These are phyloP conservation scores for Ricinus communis DNA, from an alignment of 345 rosid genomes.

Conservation along the genomic window DNA sequence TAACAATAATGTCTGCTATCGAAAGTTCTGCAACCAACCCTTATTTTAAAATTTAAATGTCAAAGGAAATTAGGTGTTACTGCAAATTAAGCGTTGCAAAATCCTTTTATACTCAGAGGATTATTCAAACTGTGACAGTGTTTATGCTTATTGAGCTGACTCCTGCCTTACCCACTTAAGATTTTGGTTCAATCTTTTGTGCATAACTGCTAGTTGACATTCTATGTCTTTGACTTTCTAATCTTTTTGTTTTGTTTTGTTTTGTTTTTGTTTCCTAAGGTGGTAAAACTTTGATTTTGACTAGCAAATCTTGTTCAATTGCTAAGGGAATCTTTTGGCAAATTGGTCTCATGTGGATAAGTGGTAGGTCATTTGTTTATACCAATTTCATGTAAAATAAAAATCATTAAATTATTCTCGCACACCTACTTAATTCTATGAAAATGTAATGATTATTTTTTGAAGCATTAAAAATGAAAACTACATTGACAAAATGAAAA, in stretches of 20 bases:
- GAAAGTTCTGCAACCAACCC: constrained; percentile 6
- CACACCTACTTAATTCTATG: too few relatives aligned
- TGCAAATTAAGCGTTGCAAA: constrained; percentile 28
- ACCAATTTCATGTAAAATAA: neutral
- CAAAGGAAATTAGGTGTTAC: constrained; percentile 40
- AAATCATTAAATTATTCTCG: too few relatives aligned
- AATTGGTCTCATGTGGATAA: neutral
- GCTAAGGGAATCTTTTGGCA: neutral
- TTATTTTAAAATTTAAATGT: constrained; percentile 17
- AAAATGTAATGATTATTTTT: too few relatives aligned
- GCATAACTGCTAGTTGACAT: neutral
- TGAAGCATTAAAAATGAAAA: too few relatives aligned
- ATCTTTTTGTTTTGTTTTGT: neutral
- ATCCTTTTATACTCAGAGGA: constrained; percentile 2
- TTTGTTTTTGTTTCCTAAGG: too few relatives aligned
- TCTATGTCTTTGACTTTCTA: constrained; percentile 5
- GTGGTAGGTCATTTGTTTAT: constrained; percentile 12
- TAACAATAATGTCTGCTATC: neutral
- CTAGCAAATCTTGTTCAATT: constrained; percentile 2
- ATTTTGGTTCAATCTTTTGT: constrained; percentile 9
- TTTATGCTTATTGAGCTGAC: constrained; percentile 26
- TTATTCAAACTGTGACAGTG: constrained; percentile 18
- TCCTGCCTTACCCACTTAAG: constrained; percentile 27
- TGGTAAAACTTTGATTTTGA: constrained; percentile 20
- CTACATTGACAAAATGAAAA: too few relatives aligned